Evolutionary conservation across 2,329 filamentous ascomycete genomes (phyloP).

Genomic region (Xylariales sp.): DNA sequence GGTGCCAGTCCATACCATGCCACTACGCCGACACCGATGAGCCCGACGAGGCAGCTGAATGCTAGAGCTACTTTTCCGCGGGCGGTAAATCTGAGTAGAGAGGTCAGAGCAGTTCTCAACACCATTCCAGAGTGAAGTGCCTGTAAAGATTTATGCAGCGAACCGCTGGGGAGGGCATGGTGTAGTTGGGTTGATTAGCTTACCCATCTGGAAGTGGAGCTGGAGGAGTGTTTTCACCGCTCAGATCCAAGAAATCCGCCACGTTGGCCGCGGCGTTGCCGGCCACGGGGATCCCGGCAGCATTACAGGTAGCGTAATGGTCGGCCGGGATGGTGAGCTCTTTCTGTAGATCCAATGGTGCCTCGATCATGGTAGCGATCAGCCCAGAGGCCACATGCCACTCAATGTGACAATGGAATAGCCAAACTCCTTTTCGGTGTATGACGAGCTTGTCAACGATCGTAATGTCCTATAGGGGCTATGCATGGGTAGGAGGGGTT

Average conservation of each 20-base stretch:
- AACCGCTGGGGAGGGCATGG: too few relatives aligned
- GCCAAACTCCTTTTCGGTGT: conserved; percentile 62
- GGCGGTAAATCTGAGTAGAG: conserved; percentile 50
- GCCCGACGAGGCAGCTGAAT: conserved; percentile 65
- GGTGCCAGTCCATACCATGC: conserved; percentile 53
- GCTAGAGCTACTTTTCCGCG: conserved; percentile 70
- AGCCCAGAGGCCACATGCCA: conserved; percentile 71
- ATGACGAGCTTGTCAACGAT: neutral
- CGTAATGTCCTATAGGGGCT: neutral
- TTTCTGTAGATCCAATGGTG: conserved; percentile 58
- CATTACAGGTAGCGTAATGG: conserved; percentile 55
- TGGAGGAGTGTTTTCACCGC: conserved; percentile 53
- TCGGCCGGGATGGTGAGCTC: conserved; percentile 54
- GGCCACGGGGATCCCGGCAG: conserved; percentile 39
- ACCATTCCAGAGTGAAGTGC: too few relatives aligned
- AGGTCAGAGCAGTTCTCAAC: too few relatives aligned
- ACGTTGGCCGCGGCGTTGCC: conserved; percentile 78
- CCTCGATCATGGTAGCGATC: conserved; percentile 60
- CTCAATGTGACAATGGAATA: conserved; percentile 79
- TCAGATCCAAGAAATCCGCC: conserved; percentile 56
- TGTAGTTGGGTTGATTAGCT: conserved; percentile 17
- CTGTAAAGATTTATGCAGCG: too few relatives aligned
- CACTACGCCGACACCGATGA: conserved; percentile 64
- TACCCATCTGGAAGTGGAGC: conserved; percentile 58
- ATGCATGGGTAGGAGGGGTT: neutral